Conservation (phyloP, 2,329 filamentous ascomycete genomes). For the Colletotrichum sp. region DNA sequence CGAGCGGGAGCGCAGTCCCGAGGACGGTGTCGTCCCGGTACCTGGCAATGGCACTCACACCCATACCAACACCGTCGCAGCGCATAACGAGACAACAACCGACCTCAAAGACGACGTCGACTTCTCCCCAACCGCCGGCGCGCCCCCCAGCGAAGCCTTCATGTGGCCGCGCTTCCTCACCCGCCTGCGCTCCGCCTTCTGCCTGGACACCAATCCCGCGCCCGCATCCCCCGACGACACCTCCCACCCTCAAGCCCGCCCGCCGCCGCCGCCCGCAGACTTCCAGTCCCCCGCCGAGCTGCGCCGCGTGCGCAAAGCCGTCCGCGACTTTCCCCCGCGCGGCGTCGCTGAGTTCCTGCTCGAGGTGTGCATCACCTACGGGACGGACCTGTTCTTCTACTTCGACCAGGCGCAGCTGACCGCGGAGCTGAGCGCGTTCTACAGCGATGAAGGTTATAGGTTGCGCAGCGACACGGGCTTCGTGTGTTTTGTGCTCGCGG, state of each 20-base stretch:
- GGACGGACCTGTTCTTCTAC: constrained; percentile 32
- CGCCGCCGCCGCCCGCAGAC: not conserved
- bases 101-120: not conserved
- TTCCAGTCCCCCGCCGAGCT: constrained; percentile 18
- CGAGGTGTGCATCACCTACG: constrained; percentile 31
- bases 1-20: constrained; percentile 1
- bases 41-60: not conserved
- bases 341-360: constrained; percentile 32
- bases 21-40: not conserved
- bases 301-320: constrained; percentile 23
- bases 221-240: constrained; percentile 20
- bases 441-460: constrained; percentile 22
- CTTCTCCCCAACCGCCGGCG: constrained; percentile 16
- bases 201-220: constrained; percentile 23
- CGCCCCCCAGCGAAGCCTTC: constrained; percentile 23
- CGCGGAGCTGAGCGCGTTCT: constrained; percentile 29
- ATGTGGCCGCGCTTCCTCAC: constrained; percentile 32
- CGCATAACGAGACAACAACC: not conserved
- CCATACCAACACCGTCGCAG: not conserved
- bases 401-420: constrained; percentile 30
- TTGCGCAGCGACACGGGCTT: constrained; percentile 28
- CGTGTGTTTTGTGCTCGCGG: constrained; percentile 29
- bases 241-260: constrained; percentile 17
- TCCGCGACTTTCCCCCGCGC: constrained; percentile 29
- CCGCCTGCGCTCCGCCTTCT: constrained; percentile 29